phyloP scores from a whole-genome alignment of 306 rosid genomes.

The Mimosa bimucronata region DNA sequence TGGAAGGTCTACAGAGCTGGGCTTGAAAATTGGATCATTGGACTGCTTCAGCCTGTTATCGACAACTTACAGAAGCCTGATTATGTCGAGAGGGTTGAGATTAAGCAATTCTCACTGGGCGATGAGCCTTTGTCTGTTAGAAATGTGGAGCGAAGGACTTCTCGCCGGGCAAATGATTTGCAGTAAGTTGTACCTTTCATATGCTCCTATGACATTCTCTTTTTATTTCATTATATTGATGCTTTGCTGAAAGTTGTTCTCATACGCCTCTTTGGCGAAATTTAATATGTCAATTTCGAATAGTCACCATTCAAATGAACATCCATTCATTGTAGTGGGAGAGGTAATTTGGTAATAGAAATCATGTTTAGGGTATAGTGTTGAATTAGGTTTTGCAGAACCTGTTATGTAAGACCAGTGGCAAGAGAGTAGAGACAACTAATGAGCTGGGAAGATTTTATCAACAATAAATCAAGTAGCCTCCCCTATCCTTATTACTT shows the following conservation, averaged over 20 bases:
- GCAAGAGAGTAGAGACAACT: not conserved
- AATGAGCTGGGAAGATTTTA: not conserved
- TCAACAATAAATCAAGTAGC: not conserved
- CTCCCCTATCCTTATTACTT: not conserved
- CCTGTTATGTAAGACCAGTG: not conserved
- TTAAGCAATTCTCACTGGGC: slow-evolving; percentile 87
- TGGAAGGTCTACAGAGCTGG: slow-evolving; percentile 95
- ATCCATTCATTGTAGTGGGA: not conserved
- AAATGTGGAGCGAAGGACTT: slow-evolving; percentile 92
- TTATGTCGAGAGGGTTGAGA: slow-evolving; percentile 93
- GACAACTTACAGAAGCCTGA: slow-evolving; percentile 91
- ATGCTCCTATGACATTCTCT: slow-evolving; percentile 4
- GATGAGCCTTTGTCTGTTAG: slow-evolving; percentile 95
- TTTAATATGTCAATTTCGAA: not conserved
- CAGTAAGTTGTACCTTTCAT: slow-evolving; percentile 63
- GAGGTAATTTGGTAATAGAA: not conserved
- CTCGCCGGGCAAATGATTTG: slow-evolving; percentile 90
- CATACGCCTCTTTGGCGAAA: not conserved
- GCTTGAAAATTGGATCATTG: slow-evolving; percentile 91
- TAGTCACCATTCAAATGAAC: not conserved
- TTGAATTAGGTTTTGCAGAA: not conserved
- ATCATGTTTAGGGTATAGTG: slow-evolving; percentile 6
- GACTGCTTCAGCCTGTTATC: slow-evolving; percentile 93
- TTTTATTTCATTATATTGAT: slow-evolving; percentile 41
- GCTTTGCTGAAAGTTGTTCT: slow-evolving; percentile 79